Evolutionary conservation across 2,329 filamentous ascomycete genomes (phyloP), one percentile per base, ranked within the genome.

Genomic region (Plectosphaerella cucumerina): DNA sequence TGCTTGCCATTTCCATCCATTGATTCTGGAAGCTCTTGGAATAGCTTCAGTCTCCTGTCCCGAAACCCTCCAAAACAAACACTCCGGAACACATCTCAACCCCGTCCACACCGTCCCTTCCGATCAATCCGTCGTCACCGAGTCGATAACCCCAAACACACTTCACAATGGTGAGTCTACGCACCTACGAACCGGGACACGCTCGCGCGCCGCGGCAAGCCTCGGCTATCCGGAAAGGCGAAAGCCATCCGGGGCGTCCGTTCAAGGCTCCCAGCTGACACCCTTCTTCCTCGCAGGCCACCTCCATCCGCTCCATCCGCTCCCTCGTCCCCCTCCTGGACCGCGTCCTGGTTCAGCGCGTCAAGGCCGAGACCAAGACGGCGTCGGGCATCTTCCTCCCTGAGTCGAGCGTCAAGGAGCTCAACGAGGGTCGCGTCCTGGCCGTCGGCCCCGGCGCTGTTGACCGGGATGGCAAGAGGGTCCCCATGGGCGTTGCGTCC

Each of bases 311-410:
- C 74, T 95, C 89, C 71, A 92, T 99, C 84, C 94, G 93, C 77
- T 86, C 86, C 66, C 92, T 99, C 65, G 89, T 87, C 54, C 94
- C 94, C 57, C 92, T 99, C 62, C 86, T 99, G 74, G 94, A 99
- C 85, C 93, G 94, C 65, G 91, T 99, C 63, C 87, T 99, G 59
- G 90, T 99, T 62, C 94, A 99, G 85, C 90, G 94, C 75, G 77
- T 97, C 77, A 97, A 97, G 81, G 89, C 93, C 66, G 93, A 97
- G 77, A 74, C 91, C 69, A 97, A 97, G 83, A 99, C 94, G 47
- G 91, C 94, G 63, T 86, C 86, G 66, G 94, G 94, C 66, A 96
- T 99, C 81, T 97, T 95, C 82, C 89, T 99, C 59, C 94, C 94
- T 62, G 94, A 99, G 80, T 92, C 87, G 56, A 89, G 87, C 66